Evolutionary conservation across 129 eudicot species (phyloP), one percentile per base, ranked within the genome.

Genomic region (Tagetes erecta): DNA sequence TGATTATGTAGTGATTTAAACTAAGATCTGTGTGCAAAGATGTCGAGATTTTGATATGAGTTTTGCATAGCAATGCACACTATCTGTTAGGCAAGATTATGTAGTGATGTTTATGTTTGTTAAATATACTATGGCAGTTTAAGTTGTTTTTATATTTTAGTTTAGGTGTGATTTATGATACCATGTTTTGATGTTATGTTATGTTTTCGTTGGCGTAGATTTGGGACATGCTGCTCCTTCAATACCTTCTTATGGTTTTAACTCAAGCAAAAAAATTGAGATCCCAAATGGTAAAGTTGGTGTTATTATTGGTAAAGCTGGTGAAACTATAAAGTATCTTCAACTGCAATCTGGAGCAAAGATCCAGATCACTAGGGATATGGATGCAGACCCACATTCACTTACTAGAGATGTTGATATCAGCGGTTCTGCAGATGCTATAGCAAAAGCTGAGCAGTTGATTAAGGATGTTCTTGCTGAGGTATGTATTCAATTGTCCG

Each of bases 221-320:
- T 36, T 55, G 10, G 83, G 82, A 55, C 85, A 76, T 73, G 77
- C 78, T 36, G 72, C 78, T 53, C 73, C 86, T 36, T 81, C 88
- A 13, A 52, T 71, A 57, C 83, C 86, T 40, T 47, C 92, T 33
- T 87, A 82, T 75, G 94, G 93, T 45, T 81, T 84, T 70, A 84
- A 86, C 42, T 80, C 89, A 5, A 89, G 78, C 83, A 92, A 89
- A 80, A 92, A 83, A 64, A 92, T 92, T 41, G 94, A 87, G 74
- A 85, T 92, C 46, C 97, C 97, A 45, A 89, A 89, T 80, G 96
- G 91, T 13, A 81, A 91, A 79, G 97, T 92, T 50, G 97, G 97
- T 73, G 97, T 92, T 31, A 89, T 92, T 60, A 92, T 92, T 68
- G 97, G 97, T 45, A 92, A 87, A 84, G 91, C 84, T 6, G 97